Conservation (phyloP, 176 grass and related monocot genomes). For the Aegilops bicornis region DNA sequence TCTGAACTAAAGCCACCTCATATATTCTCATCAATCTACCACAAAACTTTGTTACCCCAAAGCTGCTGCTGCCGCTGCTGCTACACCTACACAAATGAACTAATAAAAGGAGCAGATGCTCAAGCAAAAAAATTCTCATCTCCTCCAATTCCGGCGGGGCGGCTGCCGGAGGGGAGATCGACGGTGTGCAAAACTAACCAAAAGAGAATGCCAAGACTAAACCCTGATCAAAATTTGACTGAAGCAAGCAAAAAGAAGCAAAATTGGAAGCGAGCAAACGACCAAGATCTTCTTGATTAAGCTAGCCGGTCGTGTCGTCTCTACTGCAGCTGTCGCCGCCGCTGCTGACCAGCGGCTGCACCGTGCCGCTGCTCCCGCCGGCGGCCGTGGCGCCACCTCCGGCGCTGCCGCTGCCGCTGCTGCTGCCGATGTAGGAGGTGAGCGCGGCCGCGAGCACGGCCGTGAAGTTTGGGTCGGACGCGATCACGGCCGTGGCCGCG, state of each 20-base stretch:
- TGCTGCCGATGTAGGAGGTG: conserved; percentile 63
- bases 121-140: neutral
- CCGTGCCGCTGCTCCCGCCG: conserved; percentile 31
- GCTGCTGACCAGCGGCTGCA: conserved; percentile 25
- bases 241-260: neutral
- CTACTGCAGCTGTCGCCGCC: conserved; percentile 30
- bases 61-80: neutral
- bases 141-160: neutral
- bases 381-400: neutral
- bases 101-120: neutral
- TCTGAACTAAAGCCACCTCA: neutral
- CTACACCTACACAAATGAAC: neutral
- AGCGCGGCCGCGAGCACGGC: conserved; percentile 66
- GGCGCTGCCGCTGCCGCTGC: conserved; percentile 12
- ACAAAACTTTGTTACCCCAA: neutral
- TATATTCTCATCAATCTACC: neutral
- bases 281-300: neutral
- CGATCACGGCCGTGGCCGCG: conserved; percentile 69
- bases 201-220: neutral
- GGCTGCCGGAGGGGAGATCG: neutral
- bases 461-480: conserved; percentile 80
- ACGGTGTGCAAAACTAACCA: neutral
- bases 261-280: neutral
- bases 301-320: conserved; percentile 26
- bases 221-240: neutral